Conservation (phyloP, 371 early-diverging fungal genomes). For the Mortierella sp. region DNA sequence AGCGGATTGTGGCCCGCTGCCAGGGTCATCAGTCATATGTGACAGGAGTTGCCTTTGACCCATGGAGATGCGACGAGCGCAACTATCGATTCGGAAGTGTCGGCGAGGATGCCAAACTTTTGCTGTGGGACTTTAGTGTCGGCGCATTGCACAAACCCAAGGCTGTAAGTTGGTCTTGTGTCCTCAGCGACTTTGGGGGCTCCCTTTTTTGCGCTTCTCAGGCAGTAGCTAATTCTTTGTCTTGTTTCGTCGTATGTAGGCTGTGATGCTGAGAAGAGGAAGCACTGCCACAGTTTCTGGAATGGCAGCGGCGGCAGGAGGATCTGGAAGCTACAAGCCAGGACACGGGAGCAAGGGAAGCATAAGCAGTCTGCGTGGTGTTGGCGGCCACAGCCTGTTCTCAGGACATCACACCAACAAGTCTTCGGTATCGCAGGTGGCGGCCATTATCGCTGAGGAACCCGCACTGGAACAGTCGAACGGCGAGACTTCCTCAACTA, state of each 20-base stretch:
- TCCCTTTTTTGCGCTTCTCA: slow-evolving; percentile 7
- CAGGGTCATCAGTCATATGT: slow-evolving; percentile 94
- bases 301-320: slow-evolving; percentile 25
- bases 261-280: slow-evolving; percentile 37
- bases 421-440: slow-evolving; percentile 14
- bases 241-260: slow-evolving; percentile 12
- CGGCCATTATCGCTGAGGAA: slow-evolving; percentile 36
- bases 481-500: slow-evolving; percentile 3
- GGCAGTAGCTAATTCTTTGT: neutral
- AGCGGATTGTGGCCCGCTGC: slow-evolving; percentile 87
- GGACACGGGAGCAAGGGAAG: slow-evolving; percentile 48
- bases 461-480: neutral
- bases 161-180: slow-evolving; percentile 62
- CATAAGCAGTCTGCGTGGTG: slow-evolving; percentile 41
- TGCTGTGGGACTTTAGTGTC: slow-evolving; percentile 95
- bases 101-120: slow-evolving; percentile 89
- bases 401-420: slow-evolving; percentile 33
- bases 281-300: slow-evolving; percentile 40
- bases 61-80: slow-evolving; percentile 85
- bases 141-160: slow-evolving; percentile 81
- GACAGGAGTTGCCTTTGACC: slow-evolving; percentile 91
- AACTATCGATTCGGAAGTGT: slow-evolving; percentile 92
- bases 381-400: slow-evolving; percentile 49
- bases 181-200: neutral
- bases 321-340: slow-evolving; percentile 33